Evolutionary conservation across 2,329 filamentous ascomycete species (phyloP).

Genomic region (Chrysoporthe austroafricana): DNA sequence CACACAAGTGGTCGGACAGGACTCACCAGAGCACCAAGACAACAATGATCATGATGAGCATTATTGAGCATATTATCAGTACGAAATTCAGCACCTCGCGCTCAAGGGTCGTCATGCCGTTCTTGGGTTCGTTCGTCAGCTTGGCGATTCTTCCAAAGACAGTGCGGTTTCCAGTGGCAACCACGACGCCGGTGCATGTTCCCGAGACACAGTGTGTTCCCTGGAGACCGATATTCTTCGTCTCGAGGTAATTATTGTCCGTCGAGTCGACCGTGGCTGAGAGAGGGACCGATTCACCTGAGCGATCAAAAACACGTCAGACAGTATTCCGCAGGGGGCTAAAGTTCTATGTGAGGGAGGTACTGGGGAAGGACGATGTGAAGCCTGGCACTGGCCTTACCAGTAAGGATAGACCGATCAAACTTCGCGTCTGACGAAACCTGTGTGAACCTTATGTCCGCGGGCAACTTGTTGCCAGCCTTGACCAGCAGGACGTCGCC

Average conservation of each 20-base stretch:
- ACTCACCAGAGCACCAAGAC: slow-evolving; percentile 69
- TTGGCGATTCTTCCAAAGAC: slow-evolving; percentile 78
- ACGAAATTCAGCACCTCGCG: slow-evolving; percentile 76
- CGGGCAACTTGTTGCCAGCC: slow-evolving; percentile 73
- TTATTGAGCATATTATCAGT: slow-evolving; percentile 68
- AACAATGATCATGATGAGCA: slow-evolving; percentile 66
- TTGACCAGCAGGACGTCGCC: slow-evolving; percentile 72
- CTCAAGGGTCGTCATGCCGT: slow-evolving; percentile 70
- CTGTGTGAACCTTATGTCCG: slow-evolving; percentile 72
- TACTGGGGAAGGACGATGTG: background rate
- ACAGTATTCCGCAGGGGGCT: background rate
- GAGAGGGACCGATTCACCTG: slow-evolving; percentile 68
- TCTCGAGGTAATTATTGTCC: slow-evolving; percentile 77
- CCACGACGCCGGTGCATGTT: slow-evolving; percentile 67
- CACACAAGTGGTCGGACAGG: background rate
- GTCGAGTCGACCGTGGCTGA: slow-evolving; percentile 67
- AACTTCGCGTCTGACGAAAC: slow-evolving; percentile 72
- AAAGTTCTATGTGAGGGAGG: background rate
- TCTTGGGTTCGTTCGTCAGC: slow-evolving; percentile 70
- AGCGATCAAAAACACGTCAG: background rate
- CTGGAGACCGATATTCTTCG: slow-evolving; percentile 74
- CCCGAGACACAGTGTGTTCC: slow-evolving; percentile 80
- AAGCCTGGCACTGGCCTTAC: slow-evolving; percentile 39
- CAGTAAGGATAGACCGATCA: slow-evolving; percentile 74
- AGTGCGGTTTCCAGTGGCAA: slow-evolving; percentile 72